These are phyloP conservation scores for Paramyrothecium roridum DNA, from an alignment of 2,329 filamentous ascomycete species.

Conservation along the genomic window DNA sequence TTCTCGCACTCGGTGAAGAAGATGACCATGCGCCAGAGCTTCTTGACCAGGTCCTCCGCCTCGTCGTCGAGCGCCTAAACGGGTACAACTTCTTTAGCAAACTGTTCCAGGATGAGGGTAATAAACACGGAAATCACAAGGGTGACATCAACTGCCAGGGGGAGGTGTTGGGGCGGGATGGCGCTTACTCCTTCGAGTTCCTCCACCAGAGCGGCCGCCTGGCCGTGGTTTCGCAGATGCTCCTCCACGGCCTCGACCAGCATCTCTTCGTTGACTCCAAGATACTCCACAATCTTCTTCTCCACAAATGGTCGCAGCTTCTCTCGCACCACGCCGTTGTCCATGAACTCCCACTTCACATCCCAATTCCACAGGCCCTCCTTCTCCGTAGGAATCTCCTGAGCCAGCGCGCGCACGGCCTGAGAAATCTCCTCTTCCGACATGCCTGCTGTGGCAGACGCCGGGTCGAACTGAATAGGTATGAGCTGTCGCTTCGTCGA, in stretches of 20 bases:
- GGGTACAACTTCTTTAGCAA: slow-evolving; percentile 9
- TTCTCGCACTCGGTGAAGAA: slow-evolving; percentile 97
- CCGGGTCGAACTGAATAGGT: slow-evolving; percentile 77
- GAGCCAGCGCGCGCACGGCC: slow-evolving; percentile 76
- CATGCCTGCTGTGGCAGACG: slow-evolving; percentile 59
- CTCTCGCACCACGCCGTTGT: slow-evolving; percentile 75
- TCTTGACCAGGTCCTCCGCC: slow-evolving; percentile 89
- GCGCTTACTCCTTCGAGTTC: slow-evolving; percentile 74
- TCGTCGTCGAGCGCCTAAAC: slow-evolving; percentile 84
- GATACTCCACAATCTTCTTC: slow-evolving; percentile 96
- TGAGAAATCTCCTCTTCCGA: slow-evolving; percentile 84
- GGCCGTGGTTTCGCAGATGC: slow-evolving; percentile 72
- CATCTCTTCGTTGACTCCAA: slow-evolving; percentile 95
- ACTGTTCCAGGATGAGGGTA: slow-evolving; percentile 1
- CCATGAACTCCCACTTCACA: slow-evolving; percentile 88
- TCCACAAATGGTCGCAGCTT: slow-evolving; percentile 93
- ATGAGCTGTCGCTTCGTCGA: slow-evolving; percentile 72
- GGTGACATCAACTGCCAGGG: background rate
- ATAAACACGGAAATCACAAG: background rate
- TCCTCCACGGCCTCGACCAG: slow-evolving; percentile 90
- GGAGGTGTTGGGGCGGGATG: slow-evolving; percentile 1
- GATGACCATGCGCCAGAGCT: slow-evolving; percentile 97
- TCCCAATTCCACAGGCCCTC: slow-evolving; percentile 88
- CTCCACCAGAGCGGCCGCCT: slow-evolving; percentile 77
- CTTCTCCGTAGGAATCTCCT: slow-evolving; percentile 85